phyloP scores from a whole-genome alignment of 306 rosid genomes.

The Biancaea sappan region DNA sequence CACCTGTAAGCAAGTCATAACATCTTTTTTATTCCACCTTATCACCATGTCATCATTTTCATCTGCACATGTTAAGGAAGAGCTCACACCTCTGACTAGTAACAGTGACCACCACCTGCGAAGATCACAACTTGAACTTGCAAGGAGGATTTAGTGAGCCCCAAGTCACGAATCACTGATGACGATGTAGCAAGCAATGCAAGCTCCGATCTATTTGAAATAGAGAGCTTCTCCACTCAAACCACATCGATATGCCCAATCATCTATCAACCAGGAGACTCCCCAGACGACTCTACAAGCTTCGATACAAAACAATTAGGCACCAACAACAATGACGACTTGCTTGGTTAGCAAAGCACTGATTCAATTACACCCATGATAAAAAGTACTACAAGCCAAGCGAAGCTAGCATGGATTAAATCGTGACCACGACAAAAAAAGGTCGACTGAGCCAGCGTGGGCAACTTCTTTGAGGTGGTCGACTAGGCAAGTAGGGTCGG shows the following conservation, averaged over 20 bases:
- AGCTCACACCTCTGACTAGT: too few relatives aligned
- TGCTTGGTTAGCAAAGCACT: slow-evolving; percentile 26
- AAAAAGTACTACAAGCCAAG: slow-evolving; percentile 52
- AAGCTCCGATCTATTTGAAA: slow-evolving; percentile 80
- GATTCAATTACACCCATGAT: slow-evolving; percentile 45
- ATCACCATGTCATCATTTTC: too few relatives aligned
- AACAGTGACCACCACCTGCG: too few relatives aligned
- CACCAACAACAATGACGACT: not conserved
- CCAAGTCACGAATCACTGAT: slow-evolving; percentile 38
- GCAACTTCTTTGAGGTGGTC: slow-evolving; percentile 34
- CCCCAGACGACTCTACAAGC: slow-evolving; percentile 41
- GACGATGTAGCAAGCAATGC: too few relatives aligned
- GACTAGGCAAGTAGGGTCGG: not conserved
- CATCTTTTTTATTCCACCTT: too few relatives aligned
- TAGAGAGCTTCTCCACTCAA: slow-evolving; percentile 67
- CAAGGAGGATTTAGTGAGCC: too few relatives aligned
- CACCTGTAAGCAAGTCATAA: too few relatives aligned
- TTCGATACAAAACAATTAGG: slow-evolving; percentile 29
- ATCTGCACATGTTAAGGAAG: too few relatives aligned
- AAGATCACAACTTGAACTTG: too few relatives aligned
- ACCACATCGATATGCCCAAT: slow-evolving; percentile 27
- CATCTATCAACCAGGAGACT: slow-evolving; percentile 33
- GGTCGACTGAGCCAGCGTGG: slow-evolving; percentile 47
- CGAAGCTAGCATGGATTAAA: slow-evolving; percentile 64
- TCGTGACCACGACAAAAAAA: slow-evolving; percentile 58